Conservation (phyloP, 192 early-diverging fungal genomes). For the Lobosporangium transversale region DNA sequence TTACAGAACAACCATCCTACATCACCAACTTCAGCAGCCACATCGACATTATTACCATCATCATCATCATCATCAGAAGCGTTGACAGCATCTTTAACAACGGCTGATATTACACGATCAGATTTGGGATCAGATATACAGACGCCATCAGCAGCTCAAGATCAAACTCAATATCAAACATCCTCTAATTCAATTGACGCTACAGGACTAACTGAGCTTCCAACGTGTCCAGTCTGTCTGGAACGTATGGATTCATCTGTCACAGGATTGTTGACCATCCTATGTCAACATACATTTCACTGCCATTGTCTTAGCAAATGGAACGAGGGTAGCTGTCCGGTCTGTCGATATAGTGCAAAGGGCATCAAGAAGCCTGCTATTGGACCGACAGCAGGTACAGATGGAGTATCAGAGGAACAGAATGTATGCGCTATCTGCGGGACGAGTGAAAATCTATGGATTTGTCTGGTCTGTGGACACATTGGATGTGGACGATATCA, state of each 20-base stretch:
- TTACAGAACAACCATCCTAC: slow-evolving; percentile 25
- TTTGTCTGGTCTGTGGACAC: slow-evolving; percentile 95
- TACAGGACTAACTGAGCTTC: slow-evolving; percentile 72
- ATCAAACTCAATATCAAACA: neutral
- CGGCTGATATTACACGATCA: no score
- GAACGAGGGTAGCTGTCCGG: slow-evolving; percentile 90
- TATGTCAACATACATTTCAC: slow-evolving; percentile 97
- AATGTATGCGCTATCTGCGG: slow-evolving; percentile 81
- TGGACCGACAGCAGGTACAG: slow-evolving; percentile 19
- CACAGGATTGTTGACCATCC: slow-evolving; percentile 89
- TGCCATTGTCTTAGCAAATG: slow-evolving; percentile 92
- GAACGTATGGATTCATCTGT: slow-evolving; percentile 92
- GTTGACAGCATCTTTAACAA: neutral
- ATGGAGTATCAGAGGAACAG: slow-evolving; percentile 29
- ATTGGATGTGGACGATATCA: slow-evolving; percentile 97
- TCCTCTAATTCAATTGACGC: slow-evolving; percentile 6
- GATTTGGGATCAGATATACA: no score
- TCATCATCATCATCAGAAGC: neutral
- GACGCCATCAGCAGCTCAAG: neutral
- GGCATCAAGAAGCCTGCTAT: slow-evolving; percentile 13
- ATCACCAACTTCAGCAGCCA: neutral
- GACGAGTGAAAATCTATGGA: slow-evolving; percentile 88
- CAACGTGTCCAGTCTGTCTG: slow-evolving; percentile 96
- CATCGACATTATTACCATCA: neutral
- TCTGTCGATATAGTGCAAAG: slow-evolving; percentile 87